Evolutionary conservation across 1,284 basidiomycete species (phyloP).

Genomic region (Coniferiporia sulphurascens): DNA sequence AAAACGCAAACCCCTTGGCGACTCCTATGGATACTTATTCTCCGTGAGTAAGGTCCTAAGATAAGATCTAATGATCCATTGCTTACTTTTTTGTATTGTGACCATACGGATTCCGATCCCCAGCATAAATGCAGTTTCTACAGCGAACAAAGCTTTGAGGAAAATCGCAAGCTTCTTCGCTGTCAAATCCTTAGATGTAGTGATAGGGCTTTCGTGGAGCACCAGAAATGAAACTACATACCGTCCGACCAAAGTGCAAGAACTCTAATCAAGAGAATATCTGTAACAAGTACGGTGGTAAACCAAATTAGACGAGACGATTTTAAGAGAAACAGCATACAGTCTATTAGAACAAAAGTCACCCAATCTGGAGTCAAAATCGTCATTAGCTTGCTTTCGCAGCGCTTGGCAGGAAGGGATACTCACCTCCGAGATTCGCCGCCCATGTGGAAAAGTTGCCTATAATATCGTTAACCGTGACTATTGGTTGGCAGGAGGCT

Average conservation of each 20-base stretch:
- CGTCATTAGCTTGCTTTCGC: neutral
- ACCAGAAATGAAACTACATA: neutral
- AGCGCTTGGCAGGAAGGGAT: neutral
- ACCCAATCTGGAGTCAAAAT: neutral
- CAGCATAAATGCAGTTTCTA: neutral
- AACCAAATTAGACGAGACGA: neutral
- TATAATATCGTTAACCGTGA: too few species aligned
- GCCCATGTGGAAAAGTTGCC: neutral
- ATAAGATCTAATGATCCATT: too few species aligned
- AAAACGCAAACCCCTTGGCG: neutral
- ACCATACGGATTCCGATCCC: neutral
- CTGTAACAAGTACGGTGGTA: neutral
- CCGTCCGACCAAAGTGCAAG: neutral
- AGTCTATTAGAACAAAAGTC: slow-evolving; percentile 9
- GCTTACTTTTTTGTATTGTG: neutral
- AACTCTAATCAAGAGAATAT: slow-evolving; percentile 8
- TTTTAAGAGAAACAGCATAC: neutral
- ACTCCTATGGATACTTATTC: neutral
- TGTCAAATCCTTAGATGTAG: neutral
- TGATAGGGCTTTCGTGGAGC: neutral
- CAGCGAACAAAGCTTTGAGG: neutral
- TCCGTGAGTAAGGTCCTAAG: too few species aligned
- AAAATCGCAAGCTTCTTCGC: neutral
- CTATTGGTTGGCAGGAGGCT: too few species aligned
- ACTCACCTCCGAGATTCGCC: neutral